phyloP scores from a whole-genome alignment of 2,329 filamentous ascomycete genomes.

The Diplodia scrobiculata region DNA sequence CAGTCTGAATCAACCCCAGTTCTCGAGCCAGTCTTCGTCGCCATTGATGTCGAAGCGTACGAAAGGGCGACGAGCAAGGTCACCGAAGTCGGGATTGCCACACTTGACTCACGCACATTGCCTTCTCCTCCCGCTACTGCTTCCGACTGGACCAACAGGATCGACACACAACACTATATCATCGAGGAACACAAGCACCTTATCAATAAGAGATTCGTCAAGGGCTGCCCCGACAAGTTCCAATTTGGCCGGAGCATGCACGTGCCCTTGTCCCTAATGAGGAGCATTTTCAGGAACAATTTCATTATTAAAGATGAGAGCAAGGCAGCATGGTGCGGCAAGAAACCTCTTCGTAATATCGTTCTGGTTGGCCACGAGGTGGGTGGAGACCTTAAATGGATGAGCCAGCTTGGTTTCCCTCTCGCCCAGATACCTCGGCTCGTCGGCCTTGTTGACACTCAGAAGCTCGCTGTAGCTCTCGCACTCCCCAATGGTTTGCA shows the following conservation, averaged over 20 bases:
- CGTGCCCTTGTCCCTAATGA: constrained; percentile 44
- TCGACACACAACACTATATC: constrained; percentile 73
- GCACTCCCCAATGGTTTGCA: constrained; percentile 56
- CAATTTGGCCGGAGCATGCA: constrained; percentile 68
- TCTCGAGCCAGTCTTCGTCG: constrained; percentile 62
- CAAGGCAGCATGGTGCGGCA: neutral
- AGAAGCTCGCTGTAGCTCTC: neutral
- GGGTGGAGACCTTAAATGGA: constrained; percentile 66
- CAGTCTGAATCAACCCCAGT: neutral
- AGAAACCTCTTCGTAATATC: constrained; percentile 46
- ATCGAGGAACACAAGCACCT: constrained; percentile 68
- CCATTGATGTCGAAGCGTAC: constrained; percentile 79
- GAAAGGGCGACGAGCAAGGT: constrained; percentile 67
- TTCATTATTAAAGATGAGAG: constrained; percentile 31
- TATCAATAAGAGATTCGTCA: constrained; percentile 67
- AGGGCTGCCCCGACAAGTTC: constrained; percentile 72
- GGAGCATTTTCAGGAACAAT: neutral
- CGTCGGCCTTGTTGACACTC: constrained; percentile 46
- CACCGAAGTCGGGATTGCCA: constrained; percentile 84
- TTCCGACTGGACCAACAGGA: constrained; percentile 65
- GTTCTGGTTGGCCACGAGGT: constrained; percentile 80
- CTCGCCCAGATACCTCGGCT: constrained; percentile 63
- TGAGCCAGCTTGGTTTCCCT: constrained; percentile 58
- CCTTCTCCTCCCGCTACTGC: constrained; percentile 58
- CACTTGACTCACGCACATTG: constrained; percentile 70